These are phyloP conservation scores for Salix dunnii DNA, from an alignment of 345 rosid genomes.

Conservation along the genomic window DNA sequence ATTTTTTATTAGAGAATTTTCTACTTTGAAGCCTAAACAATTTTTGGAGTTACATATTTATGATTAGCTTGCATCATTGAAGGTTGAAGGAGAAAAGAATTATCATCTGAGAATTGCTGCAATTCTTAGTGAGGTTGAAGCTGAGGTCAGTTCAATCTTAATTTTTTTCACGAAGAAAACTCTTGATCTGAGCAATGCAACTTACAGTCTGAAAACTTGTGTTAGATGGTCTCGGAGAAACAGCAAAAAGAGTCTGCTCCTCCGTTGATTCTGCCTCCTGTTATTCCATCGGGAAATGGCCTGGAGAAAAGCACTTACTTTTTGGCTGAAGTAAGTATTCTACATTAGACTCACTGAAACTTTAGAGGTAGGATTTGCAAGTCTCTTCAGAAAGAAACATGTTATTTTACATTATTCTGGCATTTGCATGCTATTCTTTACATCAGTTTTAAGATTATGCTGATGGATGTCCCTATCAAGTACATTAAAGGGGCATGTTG, in stretches of 20 bases:
- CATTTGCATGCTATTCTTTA: not conserved
- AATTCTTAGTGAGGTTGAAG: constrained; percentile 87
- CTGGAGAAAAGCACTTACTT: constrained; percentile 69
- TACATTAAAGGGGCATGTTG: not conserved
- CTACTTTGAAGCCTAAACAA: constrained; percentile 2
- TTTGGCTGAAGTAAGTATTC: constrained; percentile 79
- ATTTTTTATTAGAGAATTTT: not conserved
- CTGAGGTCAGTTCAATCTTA: constrained; percentile 67
- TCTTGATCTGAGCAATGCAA: constrained; percentile 3
- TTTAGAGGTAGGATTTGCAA: not conserved
- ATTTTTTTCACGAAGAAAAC: not conserved
- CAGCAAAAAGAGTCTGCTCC: constrained; percentile 96
- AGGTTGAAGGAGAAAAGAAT: constrained; percentile 96
- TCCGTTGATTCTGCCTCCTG: constrained; percentile 38
- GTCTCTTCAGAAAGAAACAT: not conserved
- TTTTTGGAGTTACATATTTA: constrained; percentile 9
- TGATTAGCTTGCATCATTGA: constrained; percentile 14
- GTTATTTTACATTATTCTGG: not conserved
- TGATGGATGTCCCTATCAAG: not conserved
- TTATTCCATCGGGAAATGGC: constrained; percentile 50
- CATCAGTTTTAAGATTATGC: not conserved
- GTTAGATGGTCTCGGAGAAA: constrained; percentile 90
- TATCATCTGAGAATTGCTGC: constrained; percentile 85
- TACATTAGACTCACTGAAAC: not conserved
- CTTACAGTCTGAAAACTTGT: constrained; percentile 13